Conservation (phyloP, 768 basidiomycete genomes). For the Chlorophyllum brunneum region DNA sequence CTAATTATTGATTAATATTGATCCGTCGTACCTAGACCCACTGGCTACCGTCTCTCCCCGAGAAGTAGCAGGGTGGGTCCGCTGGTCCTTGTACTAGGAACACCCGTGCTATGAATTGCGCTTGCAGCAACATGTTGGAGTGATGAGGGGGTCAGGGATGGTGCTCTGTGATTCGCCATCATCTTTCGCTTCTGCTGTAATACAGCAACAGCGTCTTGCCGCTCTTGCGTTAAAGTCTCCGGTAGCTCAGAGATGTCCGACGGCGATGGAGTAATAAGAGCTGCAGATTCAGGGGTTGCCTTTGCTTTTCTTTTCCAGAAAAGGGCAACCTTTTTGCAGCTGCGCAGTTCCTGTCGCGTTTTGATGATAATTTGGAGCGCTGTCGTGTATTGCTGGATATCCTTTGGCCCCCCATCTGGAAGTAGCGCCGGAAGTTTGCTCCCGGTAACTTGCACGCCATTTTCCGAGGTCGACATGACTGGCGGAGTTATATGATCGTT, state of each 20-base stretch:
- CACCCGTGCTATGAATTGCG: no score
- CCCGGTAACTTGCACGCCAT: no score
- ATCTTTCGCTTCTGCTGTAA: neutral
- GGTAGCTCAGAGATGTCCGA: neutral
- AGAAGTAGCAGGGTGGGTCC: no score
- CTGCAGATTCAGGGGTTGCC: neutral
- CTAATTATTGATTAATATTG: no score
- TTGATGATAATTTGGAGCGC: neutral
- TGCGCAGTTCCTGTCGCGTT: neutral
- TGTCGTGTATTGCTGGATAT: neutral
- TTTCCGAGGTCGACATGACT: no score
- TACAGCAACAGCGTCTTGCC: neutral
- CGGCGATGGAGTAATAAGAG: neutral
- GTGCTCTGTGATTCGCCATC: neutral
- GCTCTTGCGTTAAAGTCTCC: neutral
- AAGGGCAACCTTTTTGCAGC: neutral
- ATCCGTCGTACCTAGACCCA: no score
- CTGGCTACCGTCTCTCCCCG: no score
- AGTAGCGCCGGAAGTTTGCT: neutral
- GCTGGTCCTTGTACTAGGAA: no score
- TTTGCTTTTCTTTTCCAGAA: constrained; percentile 2
- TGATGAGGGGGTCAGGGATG: no score
- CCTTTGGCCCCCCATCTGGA: neutral
- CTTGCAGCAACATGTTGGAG: no score
- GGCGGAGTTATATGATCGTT: no score